Base-by-base conservation (phyloP, 345 rosid species). In the Hibiscus mutabilis region DNA sequence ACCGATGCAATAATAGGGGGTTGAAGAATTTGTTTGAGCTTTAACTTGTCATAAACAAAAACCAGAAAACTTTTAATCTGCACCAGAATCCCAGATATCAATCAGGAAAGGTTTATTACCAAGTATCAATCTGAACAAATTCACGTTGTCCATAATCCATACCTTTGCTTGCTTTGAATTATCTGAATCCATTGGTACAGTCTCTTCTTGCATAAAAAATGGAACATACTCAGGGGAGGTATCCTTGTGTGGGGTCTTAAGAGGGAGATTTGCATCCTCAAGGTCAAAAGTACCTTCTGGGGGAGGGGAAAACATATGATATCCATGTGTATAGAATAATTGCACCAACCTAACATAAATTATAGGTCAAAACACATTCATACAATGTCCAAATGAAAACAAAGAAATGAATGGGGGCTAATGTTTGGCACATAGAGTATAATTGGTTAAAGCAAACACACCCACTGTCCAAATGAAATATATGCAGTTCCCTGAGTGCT, bases 1-100 rank as follows among this genome's bases (percentile, higher is more conserved):
- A 95, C 98, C 7, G 99, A 95, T 82, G 99, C 97, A 85, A 92
- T 71, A 49, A 95, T 92, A 33, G 99, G 89, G 46, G 98, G 98
- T 71, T 92, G 97, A 80, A 92, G 85, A 68, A 92, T 86, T 87
- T 90, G 99, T 84, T 95, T 89, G 73, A 95, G 91, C 84, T 90
- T 95, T 84, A 92, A 82, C 79, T 90, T 95, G 53, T 92, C 88
- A 69, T 82, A 89, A 46, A 95, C 57, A 44, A 81, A 90, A 59
- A 59, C 76, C 4, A 89, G 78, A 75, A 95, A 9, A 49, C 72
- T 72, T 77, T 82, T 75, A 18, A 95, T 74, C 97, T 95, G 86
- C 78, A 86, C 44, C 40, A 74, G 10, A 75, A 60, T 14, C 13
- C 49, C 60, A 59, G 46, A 47, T 31, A 51, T 29, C 24, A 68